These are phyloP conservation scores for Rhododendron williamsianum DNA, from an alignment of 148 eudicot genomes.

Conservation along the genomic window DNA sequence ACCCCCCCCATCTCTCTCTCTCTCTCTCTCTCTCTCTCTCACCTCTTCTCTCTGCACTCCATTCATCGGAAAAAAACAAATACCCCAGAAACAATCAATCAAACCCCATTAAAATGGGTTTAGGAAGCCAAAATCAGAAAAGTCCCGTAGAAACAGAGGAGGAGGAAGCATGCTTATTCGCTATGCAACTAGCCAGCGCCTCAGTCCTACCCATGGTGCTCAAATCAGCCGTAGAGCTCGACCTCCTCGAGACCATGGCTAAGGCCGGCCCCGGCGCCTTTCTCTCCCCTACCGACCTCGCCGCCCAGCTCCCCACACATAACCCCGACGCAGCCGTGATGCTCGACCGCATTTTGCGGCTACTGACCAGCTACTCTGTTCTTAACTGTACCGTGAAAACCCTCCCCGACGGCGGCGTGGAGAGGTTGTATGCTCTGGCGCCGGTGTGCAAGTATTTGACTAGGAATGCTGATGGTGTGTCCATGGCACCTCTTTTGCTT, in stretches of 20 bases:
- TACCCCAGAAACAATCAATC: not conserved
- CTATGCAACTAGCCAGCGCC: conserved; percentile 73
- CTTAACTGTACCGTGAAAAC: conserved; percentile 36
- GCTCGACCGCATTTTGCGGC: conserved; percentile 84
- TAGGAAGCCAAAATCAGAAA: conserved; percentile 9
- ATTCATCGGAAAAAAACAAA: not conserved
- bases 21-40: not conserved
- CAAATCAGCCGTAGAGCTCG: conserved; percentile 77
- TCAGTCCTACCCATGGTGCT: conserved; percentile 88
- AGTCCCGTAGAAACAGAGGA: conserved; percentile 27
- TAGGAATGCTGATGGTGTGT: conserved; percentile 66
- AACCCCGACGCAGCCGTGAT: conserved; percentile 68
- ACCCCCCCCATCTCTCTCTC: not conserved
- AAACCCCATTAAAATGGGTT: conserved; percentile 24
- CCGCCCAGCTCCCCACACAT: conserved; percentile 48
- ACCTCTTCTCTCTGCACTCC: not conserved
- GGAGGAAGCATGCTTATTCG: conserved; percentile 50
- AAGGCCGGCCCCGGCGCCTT: conserved; percentile 54
- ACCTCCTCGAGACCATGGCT: conserved; percentile 70
- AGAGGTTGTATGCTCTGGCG: conserved; percentile 65
- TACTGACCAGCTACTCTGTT: conserved; percentile 59
- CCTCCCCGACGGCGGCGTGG: conserved; percentile 43
- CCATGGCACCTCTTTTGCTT: conserved; percentile 59
- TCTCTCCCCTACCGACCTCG: conserved; percentile 55
- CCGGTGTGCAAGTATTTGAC: conserved; percentile 76